Base-by-base conservation (phyloP, 257 asterid genomes). In the Ophiorrhiza pumila region DNA sequence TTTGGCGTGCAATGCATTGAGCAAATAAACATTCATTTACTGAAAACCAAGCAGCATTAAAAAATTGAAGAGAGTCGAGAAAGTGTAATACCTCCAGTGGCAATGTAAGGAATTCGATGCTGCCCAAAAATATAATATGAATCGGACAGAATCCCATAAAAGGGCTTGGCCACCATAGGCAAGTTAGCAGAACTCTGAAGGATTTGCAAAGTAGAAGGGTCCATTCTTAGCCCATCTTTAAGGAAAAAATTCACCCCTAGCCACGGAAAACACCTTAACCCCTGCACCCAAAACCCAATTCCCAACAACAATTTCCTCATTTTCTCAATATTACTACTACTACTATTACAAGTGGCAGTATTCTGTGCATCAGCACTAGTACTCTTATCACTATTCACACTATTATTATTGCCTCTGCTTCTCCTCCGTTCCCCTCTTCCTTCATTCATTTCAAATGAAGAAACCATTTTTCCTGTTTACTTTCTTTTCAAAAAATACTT, bases 151-250 rank as follows among this genome's bases (percentile, higher is more conserved):
- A 90, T 84, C 69, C 98, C 98, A 57, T 87, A 86, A 15, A 95
- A 78, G 65, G 99, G 98, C 77, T 95, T 95, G 46, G 96, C 96
- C 45, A 92, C 96, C 99, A 95, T 92, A 1, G 99, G 99, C 70
- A 95, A 73, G 83, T 85, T 95, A 41, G 98, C 84, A 9, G 99
- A 95, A 75, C 83, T 90, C 84, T 89, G 99, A 72, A 95, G 92
- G 81, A 95, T 90, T 85, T 95, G 99, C 35, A 92, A 81, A 17
- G 99, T 83, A 15, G 97, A 85, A 7, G 98, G 92, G 35, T 92
- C 96, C 79, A 95, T 88, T 71, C 67, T 82, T 74, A 95, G 65
- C 61, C 91, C 96, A 83, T 95, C 98, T 76, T 95, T 95, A 17
- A 95, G 88, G 84, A 92, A 95, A 71, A 95, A 95, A 77, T 74